Evolutionary conservation across 2,329 filamentous ascomycete genomes (phyloP).

Genomic region (Mariannaea sp.): DNA sequence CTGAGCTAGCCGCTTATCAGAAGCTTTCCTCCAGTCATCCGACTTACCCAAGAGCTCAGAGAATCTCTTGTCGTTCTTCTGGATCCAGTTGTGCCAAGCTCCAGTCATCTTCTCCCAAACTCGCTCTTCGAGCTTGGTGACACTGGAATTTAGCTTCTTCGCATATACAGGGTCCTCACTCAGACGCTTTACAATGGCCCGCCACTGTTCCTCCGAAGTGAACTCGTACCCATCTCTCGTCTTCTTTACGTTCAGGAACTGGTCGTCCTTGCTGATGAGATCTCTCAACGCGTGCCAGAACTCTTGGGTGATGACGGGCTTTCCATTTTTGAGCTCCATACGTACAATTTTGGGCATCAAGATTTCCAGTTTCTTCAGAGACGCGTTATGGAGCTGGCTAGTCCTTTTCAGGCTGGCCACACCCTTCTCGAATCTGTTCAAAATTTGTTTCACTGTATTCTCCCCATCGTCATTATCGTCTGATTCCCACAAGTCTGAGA

Average conservation of each 20-base stretch:
- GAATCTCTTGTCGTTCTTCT: constrained; percentile 52
- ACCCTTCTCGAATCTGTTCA: constrained; percentile 39
- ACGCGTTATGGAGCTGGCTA: constrained; percentile 43
- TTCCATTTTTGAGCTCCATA: constrained; percentile 58
- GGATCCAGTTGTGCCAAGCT: constrained; percentile 59
- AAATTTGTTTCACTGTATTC: constrained; percentile 23
- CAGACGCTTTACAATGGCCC: constrained; percentile 50
- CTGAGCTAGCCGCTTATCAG: constrained; percentile 44
- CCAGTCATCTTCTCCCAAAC: constrained; percentile 42
- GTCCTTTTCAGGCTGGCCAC: constrained; percentile 39
- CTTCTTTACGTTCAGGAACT: constrained; percentile 53
- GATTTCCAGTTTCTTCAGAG: constrained; percentile 50
- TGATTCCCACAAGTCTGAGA: constrained; percentile 21
- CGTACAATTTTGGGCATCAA: constrained; percentile 62
- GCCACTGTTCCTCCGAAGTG: constrained; percentile 54
- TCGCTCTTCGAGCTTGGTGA: constrained; percentile 33
- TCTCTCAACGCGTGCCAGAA: constrained; percentile 70
- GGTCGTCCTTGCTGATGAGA: constrained; percentile 55
- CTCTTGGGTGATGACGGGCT: constrained; percentile 58
- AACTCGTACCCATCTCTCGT: constrained; percentile 44
- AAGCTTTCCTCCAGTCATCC: constrained; percentile 41
- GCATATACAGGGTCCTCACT: constrained; percentile 41
- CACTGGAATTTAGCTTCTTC: constrained; percentile 35
- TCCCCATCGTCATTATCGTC: constrained; percentile 14
- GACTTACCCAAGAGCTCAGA: constrained; percentile 39